Evolutionary conservation across 331 rosid genomes (phyloP).

Genomic region (Phaseolus coccineus): DNA sequence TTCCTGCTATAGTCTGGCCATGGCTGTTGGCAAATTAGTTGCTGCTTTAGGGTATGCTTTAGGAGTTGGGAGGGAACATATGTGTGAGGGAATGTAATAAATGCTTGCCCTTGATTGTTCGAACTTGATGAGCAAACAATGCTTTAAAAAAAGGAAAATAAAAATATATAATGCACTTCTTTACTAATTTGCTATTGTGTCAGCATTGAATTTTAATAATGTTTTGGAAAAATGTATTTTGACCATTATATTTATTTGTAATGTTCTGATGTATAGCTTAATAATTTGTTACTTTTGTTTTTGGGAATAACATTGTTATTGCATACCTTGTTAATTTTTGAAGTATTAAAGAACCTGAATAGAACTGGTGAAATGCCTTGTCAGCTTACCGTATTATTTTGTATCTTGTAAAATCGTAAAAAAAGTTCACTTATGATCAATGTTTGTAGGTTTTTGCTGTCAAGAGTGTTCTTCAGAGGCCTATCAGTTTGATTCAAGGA

Average conservation of each 20-base stretch:
- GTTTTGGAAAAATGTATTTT: neutral
- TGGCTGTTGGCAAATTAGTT: neutral
- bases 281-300: neutral
- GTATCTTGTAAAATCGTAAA: neutral
- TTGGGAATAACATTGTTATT: neutral
- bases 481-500: conserved; percentile 99
- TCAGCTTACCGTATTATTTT: neutral
- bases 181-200: neutral
- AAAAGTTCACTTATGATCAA: neutral
- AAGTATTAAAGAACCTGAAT: neutral
- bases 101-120: neutral
- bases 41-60: conserved; percentile 16
- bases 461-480: conserved; percentile 98
- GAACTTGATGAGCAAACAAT: neutral
- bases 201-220: neutral
- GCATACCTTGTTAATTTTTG: neutral
- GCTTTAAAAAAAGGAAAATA: no score
- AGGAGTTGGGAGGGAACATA: conserved; percentile 15
- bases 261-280: neutral
- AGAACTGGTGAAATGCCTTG: conserved; percentile 2
- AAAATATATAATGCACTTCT: neutral
- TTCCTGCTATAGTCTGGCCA: neutral
- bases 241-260: neutral
- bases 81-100: neutral
- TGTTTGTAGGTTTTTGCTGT: conserved; percentile 88